Conservation (phyloP, 305 asterid genomes). For the Fraxinus latifolia region DNA sequence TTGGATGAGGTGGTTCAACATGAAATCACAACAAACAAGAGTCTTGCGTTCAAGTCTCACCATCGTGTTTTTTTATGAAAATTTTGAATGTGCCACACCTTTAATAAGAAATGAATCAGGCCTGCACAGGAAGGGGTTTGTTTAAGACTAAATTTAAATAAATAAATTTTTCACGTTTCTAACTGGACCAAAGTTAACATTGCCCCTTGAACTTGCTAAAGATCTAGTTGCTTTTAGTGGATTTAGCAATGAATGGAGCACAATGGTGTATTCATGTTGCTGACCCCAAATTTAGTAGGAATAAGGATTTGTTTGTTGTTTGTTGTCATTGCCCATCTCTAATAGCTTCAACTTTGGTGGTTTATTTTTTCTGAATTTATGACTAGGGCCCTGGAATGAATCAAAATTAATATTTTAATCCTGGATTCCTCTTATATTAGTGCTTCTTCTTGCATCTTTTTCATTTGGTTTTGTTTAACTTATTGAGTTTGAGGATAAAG, state of each 20-base stretch:
- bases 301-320: neutral
- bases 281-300: neutral
- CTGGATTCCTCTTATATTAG: neutral
- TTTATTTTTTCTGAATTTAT: neutral
- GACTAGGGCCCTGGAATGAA: neutral
- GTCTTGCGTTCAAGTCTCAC: neutral
- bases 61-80: neutral
- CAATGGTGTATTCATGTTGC: neutral
- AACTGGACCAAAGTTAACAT: neutral
- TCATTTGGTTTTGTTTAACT: neutral
- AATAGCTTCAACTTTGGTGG: neutral
- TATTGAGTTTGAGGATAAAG: neutral
- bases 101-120: neutral
- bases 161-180: neutral
- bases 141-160: neutral
- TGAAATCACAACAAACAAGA: neutral
- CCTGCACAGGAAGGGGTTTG: neutral
- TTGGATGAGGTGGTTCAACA: neutral
- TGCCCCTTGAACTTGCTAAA: neutral
- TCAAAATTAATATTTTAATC: neutral
- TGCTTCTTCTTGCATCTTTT: neutral
- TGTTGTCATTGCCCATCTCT: neutral
- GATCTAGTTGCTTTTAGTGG: neutral
- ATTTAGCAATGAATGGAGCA: neutral
- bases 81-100: neutral